Evolutionary conservation across 169 alveolate genomes (phyloP).

Genomic region (Eimeria falciformis): DNA sequence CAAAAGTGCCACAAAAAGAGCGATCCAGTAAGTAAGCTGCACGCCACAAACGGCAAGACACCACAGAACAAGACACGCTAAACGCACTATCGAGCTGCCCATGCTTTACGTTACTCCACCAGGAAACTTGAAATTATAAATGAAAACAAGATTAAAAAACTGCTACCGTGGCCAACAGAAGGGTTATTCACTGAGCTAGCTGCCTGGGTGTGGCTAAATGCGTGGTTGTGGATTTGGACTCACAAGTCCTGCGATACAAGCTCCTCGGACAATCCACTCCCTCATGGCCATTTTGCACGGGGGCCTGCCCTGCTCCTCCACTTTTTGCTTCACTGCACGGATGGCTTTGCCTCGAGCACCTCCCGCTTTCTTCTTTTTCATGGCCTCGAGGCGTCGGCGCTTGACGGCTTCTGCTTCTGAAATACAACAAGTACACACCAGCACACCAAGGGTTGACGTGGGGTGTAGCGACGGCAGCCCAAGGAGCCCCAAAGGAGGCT

Average conservation of each 20-base stretch:
- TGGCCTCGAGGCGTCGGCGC: slow-evolving; percentile 11
- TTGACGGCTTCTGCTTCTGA: slow-evolving; percentile 47
- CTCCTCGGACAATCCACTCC: slow-evolving; percentile 52
- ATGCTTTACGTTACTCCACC: no score
- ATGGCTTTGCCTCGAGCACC: slow-evolving; percentile 64
- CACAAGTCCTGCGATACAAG: slow-evolving; percentile 31
- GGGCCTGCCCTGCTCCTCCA: slow-evolving; percentile 63
- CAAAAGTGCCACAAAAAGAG: slow-evolving; percentile 23
- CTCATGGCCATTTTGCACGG: slow-evolving; percentile 60
- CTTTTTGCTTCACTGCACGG: slow-evolving; percentile 21
- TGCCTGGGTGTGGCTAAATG: no score
- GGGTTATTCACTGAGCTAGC: no score
- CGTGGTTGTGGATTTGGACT: neutral
- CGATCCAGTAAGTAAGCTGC: slow-evolving; percentile 48
- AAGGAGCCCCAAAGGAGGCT: neutral
- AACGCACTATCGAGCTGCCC: no score
- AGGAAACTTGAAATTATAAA: no score
- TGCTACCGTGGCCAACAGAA: no score
- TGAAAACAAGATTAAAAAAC: no score
- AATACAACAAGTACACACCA: slow-evolving; percentile 2
- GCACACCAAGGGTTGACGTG: no score
- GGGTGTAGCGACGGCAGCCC: neutral
- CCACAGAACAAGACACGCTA: no score
- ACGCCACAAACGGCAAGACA: neutral
- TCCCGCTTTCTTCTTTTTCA: slow-evolving; percentile 48